Evolutionary conservation across 176 grass and related monocot genomes (phyloP), one percentile per base, ranked within the genome.

Genomic region (Zea luxurians): DNA sequence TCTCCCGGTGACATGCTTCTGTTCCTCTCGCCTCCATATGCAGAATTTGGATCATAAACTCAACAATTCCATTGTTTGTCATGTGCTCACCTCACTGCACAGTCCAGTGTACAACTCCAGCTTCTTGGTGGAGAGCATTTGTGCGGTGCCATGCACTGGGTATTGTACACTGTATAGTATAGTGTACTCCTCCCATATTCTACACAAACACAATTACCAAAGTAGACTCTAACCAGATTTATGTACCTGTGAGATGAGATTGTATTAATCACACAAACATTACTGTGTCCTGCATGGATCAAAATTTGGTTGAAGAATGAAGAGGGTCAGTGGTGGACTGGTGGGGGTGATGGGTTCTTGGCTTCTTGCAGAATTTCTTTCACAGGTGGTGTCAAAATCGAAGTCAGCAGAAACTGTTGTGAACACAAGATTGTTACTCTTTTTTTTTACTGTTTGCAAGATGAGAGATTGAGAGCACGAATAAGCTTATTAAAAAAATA

Each of bases 81-180:
- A 68, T 82, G 82, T 77, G 70, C 71, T 88, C 62, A 35, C 7
- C 67, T 77, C 79, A 49, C 62, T 83, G 50, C 70, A 37, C 36
- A 43, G 58, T 71, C 20, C 13, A 69, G 13, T n/a, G 35, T 36
- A 9, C 45, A 50, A 12, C 59, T 58, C 48, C 68, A 49, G 46
- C 38, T 70, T 64, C 18, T 77, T 86, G 52, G 52, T 76, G 50
- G 34, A 69, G 17, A 69, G 17, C 15, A 21, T 48, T 44, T 34
- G 59, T 71, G 48, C 44, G 13, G 21, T 55, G 46, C 4, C 20
- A 43, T 54, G 47, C 7, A 37, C 12, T n/a, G 59, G 17, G 42
- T 49, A 10, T 3, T 63, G 74, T 75, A 68, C 42, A 46, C 21
- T 17, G 20, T 38, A 11, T 2, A 11, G 16, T 73, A 8, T 54